Percentiles rank a stretch among this genome's conserved stretches.
These are phyloP conservation scores for Pichia sporocuriosa DNA, from an alignment of 805 yeast genomes.

Conservation along the genomic window DNA sequence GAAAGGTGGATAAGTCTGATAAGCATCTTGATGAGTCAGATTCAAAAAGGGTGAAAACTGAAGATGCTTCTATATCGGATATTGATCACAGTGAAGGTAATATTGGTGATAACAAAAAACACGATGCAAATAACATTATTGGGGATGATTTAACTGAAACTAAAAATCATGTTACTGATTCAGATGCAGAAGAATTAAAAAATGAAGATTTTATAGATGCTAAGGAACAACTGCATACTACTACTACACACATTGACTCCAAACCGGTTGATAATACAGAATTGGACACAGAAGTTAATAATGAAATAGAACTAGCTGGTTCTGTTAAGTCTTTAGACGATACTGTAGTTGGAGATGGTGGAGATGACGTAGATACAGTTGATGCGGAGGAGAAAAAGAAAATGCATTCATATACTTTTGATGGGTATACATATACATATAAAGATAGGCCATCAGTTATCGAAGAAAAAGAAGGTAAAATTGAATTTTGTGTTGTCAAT, in stretches of 20 bases:
- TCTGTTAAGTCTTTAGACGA: no score
- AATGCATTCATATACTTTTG: constrained; percentile 49
- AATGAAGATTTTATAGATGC: no score
- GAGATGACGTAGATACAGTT: constrained; percentile 10
- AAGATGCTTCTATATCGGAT: not conserved
- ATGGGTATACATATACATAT: constrained; percentile 74
- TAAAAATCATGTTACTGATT: constrained; percentile 17
- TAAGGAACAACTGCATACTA: no score
- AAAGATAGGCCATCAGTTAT: constrained; percentile 91
- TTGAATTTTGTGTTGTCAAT: constrained; percentile 93
- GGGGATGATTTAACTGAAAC: no score
- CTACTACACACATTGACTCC: no score
- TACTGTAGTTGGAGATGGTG: constrained; percentile 20
- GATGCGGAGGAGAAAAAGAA: constrained; percentile 38
- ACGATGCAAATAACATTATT: no score
- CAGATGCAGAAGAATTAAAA: constrained; percentile 13
- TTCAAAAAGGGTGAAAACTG: not conserved
- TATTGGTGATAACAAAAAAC: not conserved
- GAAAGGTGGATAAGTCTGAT: no score
- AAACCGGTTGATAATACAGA: constrained; percentile 1
- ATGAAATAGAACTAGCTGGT: constrained; percentile 10
- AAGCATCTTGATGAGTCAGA: not conserved
- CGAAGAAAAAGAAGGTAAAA: constrained; percentile 88
- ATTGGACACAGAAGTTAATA: constrained; percentile 5
- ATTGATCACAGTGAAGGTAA: not conserved